Evolutionary conservation across 2,329 filamentous ascomycete genomes (phyloP).

Genomic region (Cladophialophora exuberans): DNA sequence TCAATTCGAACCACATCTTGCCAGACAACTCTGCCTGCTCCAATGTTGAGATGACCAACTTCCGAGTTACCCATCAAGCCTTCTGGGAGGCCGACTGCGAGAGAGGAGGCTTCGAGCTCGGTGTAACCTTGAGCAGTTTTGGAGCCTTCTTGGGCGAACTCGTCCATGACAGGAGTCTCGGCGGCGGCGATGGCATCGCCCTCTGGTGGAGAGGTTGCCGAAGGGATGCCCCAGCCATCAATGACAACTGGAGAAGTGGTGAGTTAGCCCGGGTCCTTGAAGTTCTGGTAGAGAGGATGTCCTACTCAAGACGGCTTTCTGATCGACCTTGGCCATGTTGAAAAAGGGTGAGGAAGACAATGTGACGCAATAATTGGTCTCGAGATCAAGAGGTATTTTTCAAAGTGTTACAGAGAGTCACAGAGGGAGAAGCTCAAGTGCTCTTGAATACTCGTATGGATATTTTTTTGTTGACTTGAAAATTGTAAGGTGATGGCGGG

Average conservation of each 20-base stretch:
- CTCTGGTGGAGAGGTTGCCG: conserved; percentile 76
- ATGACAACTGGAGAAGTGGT: conserved; percentile 78
- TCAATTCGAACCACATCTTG: conserved; percentile 98
- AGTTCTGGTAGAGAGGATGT: conserved; percentile 23
- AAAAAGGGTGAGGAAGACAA: too few relatives aligned
- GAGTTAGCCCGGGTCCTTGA: conserved; percentile 38
- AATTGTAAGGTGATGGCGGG: too few relatives aligned
- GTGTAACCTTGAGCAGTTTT: conserved; percentile 82
- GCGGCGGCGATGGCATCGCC: conserved; percentile 96
- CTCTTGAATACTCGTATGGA: too few relatives aligned
- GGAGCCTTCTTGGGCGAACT: conserved; percentile 67
- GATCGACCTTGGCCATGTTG: conserved; percentile 68
- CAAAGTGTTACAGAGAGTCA: too few relatives aligned
- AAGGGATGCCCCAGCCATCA: conserved; percentile 95
- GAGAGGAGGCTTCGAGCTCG: conserved; percentile 91
- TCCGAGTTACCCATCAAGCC: conserved; percentile 99
- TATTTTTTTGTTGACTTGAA: too few relatives aligned
- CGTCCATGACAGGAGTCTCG: conserved; percentile 93
- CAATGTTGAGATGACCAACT: conserved; percentile 98
- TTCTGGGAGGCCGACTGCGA: conserved; percentile 93
- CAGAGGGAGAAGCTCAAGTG: too few relatives aligned
- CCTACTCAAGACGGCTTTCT: conserved; percentile 70
- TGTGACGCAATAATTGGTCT: too few relatives aligned
- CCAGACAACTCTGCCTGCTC: conserved; percentile 96
- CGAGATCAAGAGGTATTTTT: too few relatives aligned